Conservation (phyloP, 208 protist genomes). For the Leishmania tarentolae region DNA sequence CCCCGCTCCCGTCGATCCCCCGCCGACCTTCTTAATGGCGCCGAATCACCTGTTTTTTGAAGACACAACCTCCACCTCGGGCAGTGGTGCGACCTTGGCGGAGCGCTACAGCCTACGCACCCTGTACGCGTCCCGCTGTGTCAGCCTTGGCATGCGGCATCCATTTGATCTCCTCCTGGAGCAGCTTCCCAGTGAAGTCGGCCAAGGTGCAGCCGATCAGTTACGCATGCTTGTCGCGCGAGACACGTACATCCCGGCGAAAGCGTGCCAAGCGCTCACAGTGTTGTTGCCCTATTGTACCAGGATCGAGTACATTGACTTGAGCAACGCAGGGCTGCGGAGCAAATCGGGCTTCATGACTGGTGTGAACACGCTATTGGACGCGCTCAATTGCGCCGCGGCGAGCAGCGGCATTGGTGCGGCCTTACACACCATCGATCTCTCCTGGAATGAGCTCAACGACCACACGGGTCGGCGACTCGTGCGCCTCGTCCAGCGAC, state of each 20-base stretch:
- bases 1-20: not conserved
- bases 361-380: constrained; percentile 31
- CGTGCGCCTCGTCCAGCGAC: constrained; percentile 25
- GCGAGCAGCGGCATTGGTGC: constrained; percentile 4
- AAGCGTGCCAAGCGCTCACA: constrained; percentile 38
- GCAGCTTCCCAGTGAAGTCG: constrained; percentile 16
- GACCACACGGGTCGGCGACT: constrained; percentile 38
- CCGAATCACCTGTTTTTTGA: constrained; percentile 4
- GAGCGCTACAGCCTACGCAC: constrained; percentile 16
- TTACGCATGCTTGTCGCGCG: constrained; percentile 17
- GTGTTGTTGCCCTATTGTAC: constrained; percentile 44
- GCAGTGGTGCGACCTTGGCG: not conserved
- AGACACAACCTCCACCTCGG: not conserved
- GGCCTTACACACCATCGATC: constrained; percentile 35
- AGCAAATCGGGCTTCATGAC: constrained; percentile 6
- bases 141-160: constrained; percentile 5
- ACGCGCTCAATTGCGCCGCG: not conserved
- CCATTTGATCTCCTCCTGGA: not conserved
- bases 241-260: constrained; percentile 33
- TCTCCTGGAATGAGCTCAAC: constrained; percentile 40
- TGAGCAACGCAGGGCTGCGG: constrained; percentile 34
- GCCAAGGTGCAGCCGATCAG: not conserved
- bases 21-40: not conserved
- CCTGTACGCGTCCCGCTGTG: constrained; percentile 4
- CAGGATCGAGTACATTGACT: constrained; percentile 26